These are phyloP conservation scores for Lupinus albus DNA, from an alignment of 306 rosid genomes.

Conservation along the genomic window DNA sequence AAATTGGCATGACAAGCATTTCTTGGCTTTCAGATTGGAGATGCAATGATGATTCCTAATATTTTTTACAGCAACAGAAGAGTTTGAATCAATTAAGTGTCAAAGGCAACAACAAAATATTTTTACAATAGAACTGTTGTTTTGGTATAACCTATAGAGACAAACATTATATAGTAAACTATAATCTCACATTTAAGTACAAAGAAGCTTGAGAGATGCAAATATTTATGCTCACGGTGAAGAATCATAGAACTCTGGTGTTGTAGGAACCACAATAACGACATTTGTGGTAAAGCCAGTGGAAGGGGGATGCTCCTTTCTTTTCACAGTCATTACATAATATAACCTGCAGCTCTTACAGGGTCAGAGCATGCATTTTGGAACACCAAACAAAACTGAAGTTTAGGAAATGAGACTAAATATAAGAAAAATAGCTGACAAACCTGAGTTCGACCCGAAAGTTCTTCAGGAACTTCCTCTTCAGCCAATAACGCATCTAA, in stretches of 20 bases:
- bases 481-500: slow-evolving; percentile 79
- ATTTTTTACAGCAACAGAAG: slow-evolving; percentile 17
- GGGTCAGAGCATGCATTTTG: slow-evolving; percentile 31
- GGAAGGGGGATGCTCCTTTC: slow-evolving; percentile 79
- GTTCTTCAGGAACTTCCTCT: slow-evolving; percentile 69
- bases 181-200: slow-evolving; percentile 42
- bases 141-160: slow-evolving; percentile 20
- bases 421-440: slow-evolving; percentile 31
- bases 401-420: slow-evolving; percentile 9
- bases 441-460: slow-evolving; percentile 72
- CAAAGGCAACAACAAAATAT: slow-evolving; percentile 18
- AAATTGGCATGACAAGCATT: slow-evolving; percentile 16
- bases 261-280: slow-evolving; percentile 80
- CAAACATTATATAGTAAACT: slow-evolving; percentile 28
- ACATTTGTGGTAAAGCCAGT: slow-evolving; percentile 91
- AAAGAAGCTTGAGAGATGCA: slow-evolving; percentile 45
- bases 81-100: slow-evolving; percentile 12
- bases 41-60: not conserved
- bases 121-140: slow-evolving; percentile 30
- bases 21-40: slow-evolving; percentile 28
- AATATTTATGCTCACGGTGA: slow-evolving; percentile 37
- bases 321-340: slow-evolving; percentile 91
- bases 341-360: slow-evolving; percentile 64
- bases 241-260: slow-evolving; percentile 68
- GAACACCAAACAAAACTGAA: slow-evolving; percentile 10